Evolutionary conservation across 2,329 filamentous ascomycete species (phyloP), one percentile per base, ranked within the genome.

Genomic region (Neobulgaria alba): DNA sequence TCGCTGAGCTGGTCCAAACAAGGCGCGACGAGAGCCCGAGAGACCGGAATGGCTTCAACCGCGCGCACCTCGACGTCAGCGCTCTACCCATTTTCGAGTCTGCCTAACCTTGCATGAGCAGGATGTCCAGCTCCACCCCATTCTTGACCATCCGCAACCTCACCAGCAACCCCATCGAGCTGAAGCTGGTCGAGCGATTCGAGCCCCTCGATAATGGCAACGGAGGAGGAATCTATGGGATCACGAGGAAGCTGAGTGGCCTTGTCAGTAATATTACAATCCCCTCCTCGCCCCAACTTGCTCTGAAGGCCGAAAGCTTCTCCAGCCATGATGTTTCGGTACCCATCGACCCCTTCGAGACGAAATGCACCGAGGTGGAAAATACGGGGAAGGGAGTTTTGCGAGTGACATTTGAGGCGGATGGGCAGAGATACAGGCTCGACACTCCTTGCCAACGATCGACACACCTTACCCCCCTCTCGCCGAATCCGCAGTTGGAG

Each of bases 81-180:
- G 7, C 12, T 12, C 12, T 12, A 7, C 23, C 23, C 12, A 26
- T 26, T 12, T 26, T 12, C 12, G 23, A 7, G 7, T 26, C 23
- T 26, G 23, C 23, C 23, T 26, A 26, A 12, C 7, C 12, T 7
- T 26, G 7, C 7, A 12, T 12, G 12, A 7, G 23, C 23, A 26
- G 12, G 23, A 58, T 58, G 56, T 36, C 52, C n/a, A n/a, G n/a
- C n/a, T n/a, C n/a, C 10, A n/a, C 29, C 12, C 43, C 55, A 41
- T 37, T 43, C 12, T 67, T 95, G 51, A 84, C 75, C 3, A 76
- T 95, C 55, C 86, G 89, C 55, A 95, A 95, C 62, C 67, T 94
- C 50, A 90, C 85, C 33, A 69, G 75, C 42, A 79, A 75, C 36
- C 71, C 78, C n/a, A 67, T 95, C 41, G 76, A 81, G 51, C 73